Conservation (phyloP, 441 rosid species). For the Syzygium malaccense region DNA sequence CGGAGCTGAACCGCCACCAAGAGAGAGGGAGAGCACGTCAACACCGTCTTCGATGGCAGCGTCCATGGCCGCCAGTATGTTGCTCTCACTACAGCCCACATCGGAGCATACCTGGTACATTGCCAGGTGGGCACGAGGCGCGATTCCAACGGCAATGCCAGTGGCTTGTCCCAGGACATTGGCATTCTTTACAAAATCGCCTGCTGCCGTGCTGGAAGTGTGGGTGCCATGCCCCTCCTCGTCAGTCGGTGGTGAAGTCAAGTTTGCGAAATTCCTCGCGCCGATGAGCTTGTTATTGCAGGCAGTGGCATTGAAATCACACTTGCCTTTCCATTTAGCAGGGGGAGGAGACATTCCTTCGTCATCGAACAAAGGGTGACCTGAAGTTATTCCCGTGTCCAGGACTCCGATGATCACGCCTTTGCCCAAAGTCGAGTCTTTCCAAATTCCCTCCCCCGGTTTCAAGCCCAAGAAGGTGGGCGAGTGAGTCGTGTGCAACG, state of each 20-base stretch:
- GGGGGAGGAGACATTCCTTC: not conserved
- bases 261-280: not conserved
- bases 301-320: not conserved
- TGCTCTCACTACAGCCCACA: not conserved
- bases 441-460: not conserved
- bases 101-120: not conserved
- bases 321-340: not conserved
- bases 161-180: slow-evolving; percentile 1
- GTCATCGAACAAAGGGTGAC: not conserved
- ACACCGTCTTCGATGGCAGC: slow-evolving; percentile 7
- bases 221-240: slow-evolving; percentile 4
- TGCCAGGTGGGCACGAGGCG: slow-evolving; percentile 5
- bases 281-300: slow-evolving; percentile 11
- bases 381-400: not conserved
- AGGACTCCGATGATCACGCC: not conserved
- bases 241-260: not conserved
- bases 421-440: not conserved
- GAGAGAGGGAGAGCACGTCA: slow-evolving; percentile 6
- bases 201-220: slow-evolving; percentile 3
- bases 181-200: slow-evolving; percentile 1
- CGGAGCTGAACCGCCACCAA: not conserved
- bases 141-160: slow-evolving; percentile 1
- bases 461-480: not conserved
- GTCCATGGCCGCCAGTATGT: slow-evolving; percentile 1
- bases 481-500: not conserved